phyloP scores from a whole-genome alignment of 139 green algal genomes.

The Coelastrella sp. region DNA sequence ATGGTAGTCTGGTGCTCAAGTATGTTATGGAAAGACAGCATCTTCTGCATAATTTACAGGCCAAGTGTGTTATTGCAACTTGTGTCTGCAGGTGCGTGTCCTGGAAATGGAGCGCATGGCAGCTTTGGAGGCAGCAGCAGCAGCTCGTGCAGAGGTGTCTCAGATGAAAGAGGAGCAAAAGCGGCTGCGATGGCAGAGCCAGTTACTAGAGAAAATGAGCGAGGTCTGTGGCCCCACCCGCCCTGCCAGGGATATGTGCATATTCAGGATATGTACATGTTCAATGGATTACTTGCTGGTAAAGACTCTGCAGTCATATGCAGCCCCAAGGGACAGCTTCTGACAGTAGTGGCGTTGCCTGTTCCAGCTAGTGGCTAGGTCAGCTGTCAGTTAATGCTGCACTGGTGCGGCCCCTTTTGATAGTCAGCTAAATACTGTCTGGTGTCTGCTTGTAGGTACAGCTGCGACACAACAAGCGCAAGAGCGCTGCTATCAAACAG shows the following conservation, averaged over 20 bases:
- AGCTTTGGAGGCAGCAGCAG: conserved; percentile 65
- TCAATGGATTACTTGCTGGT: too few relatives aligned
- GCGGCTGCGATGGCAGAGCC: conserved; percentile 72
- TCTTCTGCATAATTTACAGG: too few relatives aligned
- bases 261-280: too few relatives aligned
- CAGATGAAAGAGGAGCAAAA: conserved; percentile 61
- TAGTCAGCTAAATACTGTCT: too few relatives aligned
- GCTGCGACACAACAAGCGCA: conserved; percentile 71
- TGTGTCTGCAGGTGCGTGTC: conserved; percentile 50
- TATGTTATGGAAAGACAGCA: too few relatives aligned
- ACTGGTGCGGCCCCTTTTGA: too few relatives aligned
- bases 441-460: conserved; percentile 65
- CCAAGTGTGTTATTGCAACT: neutral
- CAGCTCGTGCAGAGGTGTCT: conserved; percentile 61
- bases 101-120: conserved; percentile 64
- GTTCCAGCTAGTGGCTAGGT: neutral
- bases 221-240: too few relatives aligned
- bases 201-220: conserved; percentile 74
- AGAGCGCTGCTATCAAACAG: conserved; percentile 66
- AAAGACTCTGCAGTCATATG: too few relatives aligned
- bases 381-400: too few relatives aligned
- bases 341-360: neutral
- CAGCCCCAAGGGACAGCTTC: neutral
- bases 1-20: too few relatives aligned
- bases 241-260: too few relatives aligned